These are phyloP conservation scores for Cylindrotheca fusiformis DNA, from an alignment of 108 stramenopile genomes.

Conservation along the genomic window DNA sequence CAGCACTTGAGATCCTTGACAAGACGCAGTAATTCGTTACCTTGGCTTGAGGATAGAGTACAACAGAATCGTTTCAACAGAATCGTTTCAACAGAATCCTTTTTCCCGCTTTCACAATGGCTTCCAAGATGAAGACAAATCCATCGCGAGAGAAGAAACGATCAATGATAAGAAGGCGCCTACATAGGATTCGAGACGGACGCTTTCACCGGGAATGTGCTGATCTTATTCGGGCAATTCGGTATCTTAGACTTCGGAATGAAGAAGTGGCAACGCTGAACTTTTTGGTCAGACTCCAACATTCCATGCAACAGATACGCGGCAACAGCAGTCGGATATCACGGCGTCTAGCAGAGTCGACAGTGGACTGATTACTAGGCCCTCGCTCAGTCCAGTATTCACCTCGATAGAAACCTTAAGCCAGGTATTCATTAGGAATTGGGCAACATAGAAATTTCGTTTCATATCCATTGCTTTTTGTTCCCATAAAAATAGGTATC, in stretches of 20 bases:
- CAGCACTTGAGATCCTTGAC: too few species aligned
- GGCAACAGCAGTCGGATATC: not conserved
- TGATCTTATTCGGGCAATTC: conserved; percentile 25
- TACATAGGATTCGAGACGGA: conserved; percentile 12
- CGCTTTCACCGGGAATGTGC: conserved; percentile 14
- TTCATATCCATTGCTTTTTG: too few species aligned
- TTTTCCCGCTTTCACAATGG: not conserved
- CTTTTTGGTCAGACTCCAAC: conserved; percentile 16
- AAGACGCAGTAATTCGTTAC: too few species aligned
- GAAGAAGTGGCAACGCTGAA: conserved; percentile 19
- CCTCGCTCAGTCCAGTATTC: too few species aligned
- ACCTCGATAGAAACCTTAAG: too few species aligned
- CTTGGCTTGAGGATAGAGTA: too few species aligned
- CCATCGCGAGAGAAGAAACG: conserved; percentile 29
- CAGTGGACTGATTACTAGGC: too few species aligned
- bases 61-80: too few species aligned
- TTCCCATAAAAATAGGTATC: too few species aligned
- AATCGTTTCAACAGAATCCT: conserved; percentile 7
- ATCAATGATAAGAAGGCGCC: conserved; percentile 18
- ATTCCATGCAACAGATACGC: not conserved
- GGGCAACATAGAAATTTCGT: too few species aligned
- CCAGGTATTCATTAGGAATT: too few species aligned
- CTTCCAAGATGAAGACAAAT: not conserved
- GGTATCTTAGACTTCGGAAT: conserved; percentile 29
- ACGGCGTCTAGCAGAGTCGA: too few species aligned